Evolutionary conservation across 2,329 filamentous ascomycete genomes (phyloP), one percentile per base, ranked within the genome.

Genomic region (Aspergillus ochraceoroseus): DNA sequence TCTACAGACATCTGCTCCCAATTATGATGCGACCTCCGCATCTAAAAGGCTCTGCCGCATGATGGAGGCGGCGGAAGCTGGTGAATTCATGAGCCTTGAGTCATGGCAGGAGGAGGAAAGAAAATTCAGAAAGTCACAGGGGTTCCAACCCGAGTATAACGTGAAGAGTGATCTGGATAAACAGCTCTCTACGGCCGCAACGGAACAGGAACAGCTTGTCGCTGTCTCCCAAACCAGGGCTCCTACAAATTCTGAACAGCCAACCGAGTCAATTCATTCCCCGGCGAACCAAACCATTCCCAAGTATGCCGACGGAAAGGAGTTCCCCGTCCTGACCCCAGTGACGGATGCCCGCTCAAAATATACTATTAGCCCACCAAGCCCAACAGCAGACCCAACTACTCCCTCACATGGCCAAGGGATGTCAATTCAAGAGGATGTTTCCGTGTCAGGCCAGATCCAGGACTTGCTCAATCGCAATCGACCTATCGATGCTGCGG

Each of bases 51-150:
- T 70, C 7, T 58, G 62, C 5, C 53, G 55, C 7, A 69, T 70
- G 64, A 65, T 70, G 46, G 65, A 67, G 32, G 65, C 66, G 2
- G 67, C 68, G 2, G 68, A 70, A 43, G 61, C 63, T 2, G 67
- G 65, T 1, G 65, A 70, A 14, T 68, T 68, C 28, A 57, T 62
- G 40, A 63, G 66, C 0, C 33, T 68, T 32, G 61, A 60, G 7
- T 63, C 63, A 13, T 51, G 63, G 48, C 64, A 61, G 31, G 42
- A 55, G 40, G 50, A 57, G 38, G 53, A 57, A 26, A 35, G 43
- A 19, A 48, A 30, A 31, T 42, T 43, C 29, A 47, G 46, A 33
- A 48, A 47, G 17, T 32, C 44, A 22, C 36, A 45, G 14, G 27
- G 40, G 9, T 34, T 29, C 9, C 17, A 22, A 14, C 18, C 12